Conservation (phyloP, 305 asterid species). For the Solanum hybrid region DNA sequence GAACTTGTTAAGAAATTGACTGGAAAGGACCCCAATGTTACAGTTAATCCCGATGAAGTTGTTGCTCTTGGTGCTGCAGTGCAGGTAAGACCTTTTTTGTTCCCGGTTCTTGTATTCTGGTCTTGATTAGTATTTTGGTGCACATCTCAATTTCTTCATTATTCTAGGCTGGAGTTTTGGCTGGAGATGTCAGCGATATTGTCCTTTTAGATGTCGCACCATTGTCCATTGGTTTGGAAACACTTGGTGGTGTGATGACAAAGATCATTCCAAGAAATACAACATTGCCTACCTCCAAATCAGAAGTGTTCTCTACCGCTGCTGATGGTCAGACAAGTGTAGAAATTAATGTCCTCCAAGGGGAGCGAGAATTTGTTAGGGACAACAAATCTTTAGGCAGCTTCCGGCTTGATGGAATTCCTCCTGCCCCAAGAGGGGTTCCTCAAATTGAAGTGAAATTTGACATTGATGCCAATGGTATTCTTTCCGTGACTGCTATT, state of each 20-base stretch:
- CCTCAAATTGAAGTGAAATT: constrained; percentile 96
- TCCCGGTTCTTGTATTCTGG: background rate
- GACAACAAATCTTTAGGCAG: constrained; percentile 95
- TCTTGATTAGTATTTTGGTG: background rate
- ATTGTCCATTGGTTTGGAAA: constrained; percentile 81
- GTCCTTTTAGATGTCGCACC: constrained; percentile 93
- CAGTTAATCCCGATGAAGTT: constrained; percentile 95
- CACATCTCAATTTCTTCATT: background rate
- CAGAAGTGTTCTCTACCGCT: constrained; percentile 96
- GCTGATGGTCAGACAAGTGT: constrained; percentile 99
- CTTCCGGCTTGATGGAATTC: constrained; percentile 95
- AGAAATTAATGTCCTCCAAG: constrained; percentile 92
- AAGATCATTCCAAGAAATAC: constrained; percentile 91
- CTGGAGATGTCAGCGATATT: constrained; percentile 94
- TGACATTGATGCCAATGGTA: constrained; percentile 93
- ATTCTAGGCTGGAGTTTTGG: constrained; percentile 90
- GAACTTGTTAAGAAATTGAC: constrained; percentile 80
- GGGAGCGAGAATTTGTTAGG: constrained; percentile 93
- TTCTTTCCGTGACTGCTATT: constrained; percentile 79
- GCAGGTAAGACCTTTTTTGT: constrained; percentile 40
- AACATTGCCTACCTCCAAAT: constrained; percentile 86
- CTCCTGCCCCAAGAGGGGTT: constrained; percentile 97
- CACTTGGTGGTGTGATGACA: constrained; percentile 97
- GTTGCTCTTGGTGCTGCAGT: constrained; percentile 99
- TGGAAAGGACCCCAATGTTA: constrained; percentile 89